Base-by-base conservation (phyloP, 1,139 yeast genomes). In the Candida tetrigidarum region DNA sequence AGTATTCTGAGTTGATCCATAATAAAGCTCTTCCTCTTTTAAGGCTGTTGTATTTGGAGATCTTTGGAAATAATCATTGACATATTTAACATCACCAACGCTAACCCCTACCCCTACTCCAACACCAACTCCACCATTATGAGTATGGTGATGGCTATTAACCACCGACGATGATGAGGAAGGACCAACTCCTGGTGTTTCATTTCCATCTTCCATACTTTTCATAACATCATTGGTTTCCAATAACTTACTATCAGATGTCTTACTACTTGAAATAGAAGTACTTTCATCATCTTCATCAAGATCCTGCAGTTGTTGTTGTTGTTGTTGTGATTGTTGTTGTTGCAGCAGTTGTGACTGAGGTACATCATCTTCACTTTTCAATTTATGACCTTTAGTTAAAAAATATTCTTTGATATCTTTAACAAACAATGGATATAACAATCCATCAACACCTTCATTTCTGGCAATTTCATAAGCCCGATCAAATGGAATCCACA, bases 401-500 rank as follows among this genome's bases (percentile, higher is more conserved):
- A 60, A 52, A 52, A 58, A 71, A 49, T 59, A 74, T 2, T 54
- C 55, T 44, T 68, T 67, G 41, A 80, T 61, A 48, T 79, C 75
- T 18, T 63, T 61, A 0, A 78, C 71, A 59, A 80, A 78, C 18
- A 79, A 58, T 0, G 83, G 83, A 47, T 66, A 71, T 38, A 78
- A 62, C 11, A 64, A 47, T 3, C 59, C 62, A 35, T 60, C 67
- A 5, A 73, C 59, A 1, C 80, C 80, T 53, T 78, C 81, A 46
- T 73, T 72, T 30, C 78, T 60, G 1, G 84, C 83, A 45, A 79
- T 66, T 50, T 78, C 81, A 33, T 63, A 61, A 0, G 84, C 83
- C 28, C 83, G 55, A 19, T 76, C 80, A 54, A 74, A 76, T 0
- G 84, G 84, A 15, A 80, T 71, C 84, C 84, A 79, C 1, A 79